A percentile compares a stretch with the other conserved stretches of the same genome.
phyloP scores from a whole-genome alignment of 2,329 filamentous ascomycete species.

The Colletotrichum orchidophilum region DNA sequence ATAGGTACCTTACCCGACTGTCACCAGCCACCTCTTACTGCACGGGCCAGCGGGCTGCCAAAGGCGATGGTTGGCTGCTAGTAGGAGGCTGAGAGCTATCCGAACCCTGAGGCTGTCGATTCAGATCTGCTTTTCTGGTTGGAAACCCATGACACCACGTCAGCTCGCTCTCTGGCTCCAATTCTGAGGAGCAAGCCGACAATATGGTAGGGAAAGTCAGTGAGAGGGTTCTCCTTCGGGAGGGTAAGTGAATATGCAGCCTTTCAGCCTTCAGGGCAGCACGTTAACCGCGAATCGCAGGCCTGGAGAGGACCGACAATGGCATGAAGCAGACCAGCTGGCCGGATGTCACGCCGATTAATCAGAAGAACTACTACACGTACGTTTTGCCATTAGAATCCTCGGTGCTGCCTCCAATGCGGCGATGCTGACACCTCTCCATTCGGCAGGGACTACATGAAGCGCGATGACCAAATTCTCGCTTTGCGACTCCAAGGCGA shows the following conservation, averaged over 20 bases:
- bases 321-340: slow-evolving; percentile 95
- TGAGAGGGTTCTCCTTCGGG: slow-evolving; percentile 70
- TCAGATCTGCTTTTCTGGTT: not conserved
- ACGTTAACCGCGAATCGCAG: slow-evolving; percentile 55
- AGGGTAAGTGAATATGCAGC: slow-evolving; percentile 56
- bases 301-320: slow-evolving; percentile 96
- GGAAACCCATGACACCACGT: slow-evolving; percentile 9
- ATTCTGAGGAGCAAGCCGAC: slow-evolving; percentile 19
- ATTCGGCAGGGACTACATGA: slow-evolving; percentile 85
- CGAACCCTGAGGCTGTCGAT: slow-evolving; percentile 25
- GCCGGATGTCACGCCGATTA: slow-evolving; percentile 93
- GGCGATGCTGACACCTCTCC: slow-evolving; percentile 37
- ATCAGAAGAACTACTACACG: slow-evolving; percentile 99
- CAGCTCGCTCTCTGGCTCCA: slow-evolving; percentile 10
- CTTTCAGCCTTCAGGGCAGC: not conserved
- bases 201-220: slow-evolving; percentile 72
- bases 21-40: not conserved
- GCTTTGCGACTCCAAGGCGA: slow-evolving; percentile 89
- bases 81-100: slow-evolving; percentile 24
- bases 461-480: slow-evolving; percentile 95
- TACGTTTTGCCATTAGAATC: slow-evolving; percentile 51
- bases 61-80: slow-evolving; percentile 13
- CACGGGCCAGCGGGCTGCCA: slow-evolving; percentile 17
- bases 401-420: not conserved
- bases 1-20: not conserved